Conservation (phyloP, 495 filamentous ascomycete species). For the Penicillium parvum region DNA sequence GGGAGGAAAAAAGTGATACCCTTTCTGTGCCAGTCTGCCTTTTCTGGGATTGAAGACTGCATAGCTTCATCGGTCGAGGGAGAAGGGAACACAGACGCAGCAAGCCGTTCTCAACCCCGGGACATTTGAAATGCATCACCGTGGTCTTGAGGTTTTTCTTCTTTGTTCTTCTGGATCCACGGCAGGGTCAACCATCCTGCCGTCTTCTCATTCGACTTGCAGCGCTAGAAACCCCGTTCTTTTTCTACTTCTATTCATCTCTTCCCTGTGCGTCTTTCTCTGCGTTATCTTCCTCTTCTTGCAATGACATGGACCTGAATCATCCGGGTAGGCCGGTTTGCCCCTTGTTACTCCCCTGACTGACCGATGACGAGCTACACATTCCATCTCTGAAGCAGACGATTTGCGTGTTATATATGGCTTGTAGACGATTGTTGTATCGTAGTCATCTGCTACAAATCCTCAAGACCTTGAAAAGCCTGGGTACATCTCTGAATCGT, state of each 20-base stretch:
- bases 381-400: conserved; percentile 31
- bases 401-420: conserved; percentile 17
- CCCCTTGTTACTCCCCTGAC: conserved; percentile 10
- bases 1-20: conserved; percentile 51
- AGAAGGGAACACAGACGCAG: conserved; percentile 28
- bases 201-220: conserved; percentile 30
- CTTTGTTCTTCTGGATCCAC: conserved; percentile 10
- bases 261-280: neutral
- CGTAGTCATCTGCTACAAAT: neutral
- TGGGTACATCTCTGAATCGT: too few species aligned
- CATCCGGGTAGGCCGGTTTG: conserved; percentile 20
- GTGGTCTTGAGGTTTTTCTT: conserved; percentile 29
- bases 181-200: neutral
- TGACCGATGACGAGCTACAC: conserved; percentile 27
- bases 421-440: conserved; percentile 8
- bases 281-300: conserved; percentile 10
- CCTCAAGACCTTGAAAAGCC: too few species aligned
- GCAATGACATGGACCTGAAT: conserved; percentile 19
- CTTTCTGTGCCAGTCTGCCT: conserved; percentile 47
- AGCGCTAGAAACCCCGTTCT: conserved; percentile 37
- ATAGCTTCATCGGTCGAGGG: conserved; percentile 38
- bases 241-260: conserved; percentile 12
- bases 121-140: conserved; percentile 29
- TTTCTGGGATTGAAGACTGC: conserved; percentile 36
- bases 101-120: conserved; percentile 24